A percentile compares a stretch with the other conserved stretches of the same genome.
Conservation (phyloP, 179 eudicot genomes). For the Beta macrorhiza region DNA sequence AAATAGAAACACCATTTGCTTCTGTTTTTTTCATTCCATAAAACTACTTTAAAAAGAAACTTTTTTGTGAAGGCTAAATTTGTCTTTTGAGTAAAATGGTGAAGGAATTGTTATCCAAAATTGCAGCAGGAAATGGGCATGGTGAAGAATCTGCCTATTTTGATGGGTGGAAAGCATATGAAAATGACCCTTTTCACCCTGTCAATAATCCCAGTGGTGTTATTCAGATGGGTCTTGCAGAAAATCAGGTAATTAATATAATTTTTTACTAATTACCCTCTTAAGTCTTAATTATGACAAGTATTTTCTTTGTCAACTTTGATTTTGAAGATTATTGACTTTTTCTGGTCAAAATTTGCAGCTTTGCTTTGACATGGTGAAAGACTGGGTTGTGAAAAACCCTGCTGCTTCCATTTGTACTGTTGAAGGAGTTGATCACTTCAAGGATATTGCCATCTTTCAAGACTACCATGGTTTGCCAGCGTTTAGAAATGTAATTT, state of each 20-base stretch:
- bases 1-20: slow-evolving; percentile 10
- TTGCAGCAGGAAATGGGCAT: slow-evolving; percentile 69
- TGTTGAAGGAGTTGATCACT: slow-evolving; percentile 47
- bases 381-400: slow-evolving; percentile 59
- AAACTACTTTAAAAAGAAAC: neutral
- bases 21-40: neutral
- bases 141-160: slow-evolving; percentile 78
- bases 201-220: slow-evolving; percentile 60
- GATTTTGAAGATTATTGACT: neutral
- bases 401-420: slow-evolving; percentile 66
- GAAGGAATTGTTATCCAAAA: slow-evolving; percentile 50
- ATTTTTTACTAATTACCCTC: neutral
- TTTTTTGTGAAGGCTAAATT: neutral
- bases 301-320: neutral
- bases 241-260: slow-evolving; percentile 64
- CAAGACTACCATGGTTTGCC: slow-evolving; percentile 85
- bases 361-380: slow-evolving; percentile 65
- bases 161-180: slow-evolving; percentile 91
- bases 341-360: slow-evolving; percentile 26
- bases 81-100: slow-evolving; percentile 21
- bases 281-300: neutral
- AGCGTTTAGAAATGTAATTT: slow-evolving; percentile 55
- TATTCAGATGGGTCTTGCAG: slow-evolving; percentile 93
- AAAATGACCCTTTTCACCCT: slow-evolving; percentile 67
- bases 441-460: slow-evolving; percentile 59